phyloP scores from a whole-genome alignment of 352 stramenopile species.

The Phytopythium cucurbitacearum region DNA sequence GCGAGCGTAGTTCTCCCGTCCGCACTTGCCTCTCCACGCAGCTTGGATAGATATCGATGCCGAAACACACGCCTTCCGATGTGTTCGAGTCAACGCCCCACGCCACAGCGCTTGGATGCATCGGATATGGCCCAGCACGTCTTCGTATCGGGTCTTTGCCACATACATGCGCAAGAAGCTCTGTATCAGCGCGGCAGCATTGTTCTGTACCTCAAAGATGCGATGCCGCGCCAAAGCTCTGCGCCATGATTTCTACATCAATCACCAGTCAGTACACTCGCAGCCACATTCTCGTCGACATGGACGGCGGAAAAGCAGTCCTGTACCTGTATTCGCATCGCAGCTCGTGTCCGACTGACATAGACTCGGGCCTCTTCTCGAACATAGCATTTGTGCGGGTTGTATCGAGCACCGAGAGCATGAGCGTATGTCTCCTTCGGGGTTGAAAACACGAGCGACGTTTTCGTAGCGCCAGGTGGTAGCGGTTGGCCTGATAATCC shows the following conservation, averaged over 20 bases:
- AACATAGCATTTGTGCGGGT: conserved; percentile 40
- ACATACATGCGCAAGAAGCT: conserved; percentile 19
- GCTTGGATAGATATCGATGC: conserved; percentile 25
- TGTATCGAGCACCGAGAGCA: conserved; percentile 42
- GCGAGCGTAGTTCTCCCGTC: conserved; percentile 21
- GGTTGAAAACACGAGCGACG: conserved; percentile 29
- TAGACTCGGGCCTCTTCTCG: conserved; percentile 40
- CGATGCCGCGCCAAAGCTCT: conserved; percentile 14
- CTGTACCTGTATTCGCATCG: conserved; percentile 48
- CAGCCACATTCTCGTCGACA: too few relatives aligned
- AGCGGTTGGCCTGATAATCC: conserved; percentile 30
- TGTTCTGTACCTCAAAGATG: conserved; percentile 10
- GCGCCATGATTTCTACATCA: conserved; percentile 18
- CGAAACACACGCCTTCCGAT: conserved; percentile 7
- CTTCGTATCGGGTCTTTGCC: conserved; percentile 17
- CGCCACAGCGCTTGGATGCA: conserved; percentile 27
- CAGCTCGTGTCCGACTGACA: conserved; percentile 37
- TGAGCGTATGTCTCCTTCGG: conserved; percentile 43
- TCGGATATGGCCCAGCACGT: conserved; percentile 11
- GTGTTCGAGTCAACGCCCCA: conserved; percentile 12
- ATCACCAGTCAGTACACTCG: background rate
- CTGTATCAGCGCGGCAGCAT: conserved; percentile 22
- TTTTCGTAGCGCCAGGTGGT: conserved; percentile 42
- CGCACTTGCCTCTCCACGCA: conserved; percentile 21
- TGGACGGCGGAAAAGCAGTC: background rate